Conservation (phyloP, 805 yeast genomes). For the Cyberlindnera sargentensis region DNA sequence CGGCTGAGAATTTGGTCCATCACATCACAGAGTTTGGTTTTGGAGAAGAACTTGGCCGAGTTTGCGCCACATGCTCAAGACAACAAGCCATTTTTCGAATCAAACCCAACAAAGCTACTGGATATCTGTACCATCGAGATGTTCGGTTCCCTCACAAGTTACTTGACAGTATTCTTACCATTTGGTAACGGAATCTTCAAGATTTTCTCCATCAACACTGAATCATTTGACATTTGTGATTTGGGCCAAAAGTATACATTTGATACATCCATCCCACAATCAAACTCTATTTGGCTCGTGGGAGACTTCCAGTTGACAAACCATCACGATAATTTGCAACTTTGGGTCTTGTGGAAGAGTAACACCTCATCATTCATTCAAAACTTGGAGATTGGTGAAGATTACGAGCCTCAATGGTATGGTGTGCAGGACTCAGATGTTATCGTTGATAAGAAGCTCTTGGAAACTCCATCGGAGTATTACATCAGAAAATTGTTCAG, state of each 20-base stretch:
- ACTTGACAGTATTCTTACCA: constrained; percentile 35
- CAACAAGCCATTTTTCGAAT: constrained; percentile 23
- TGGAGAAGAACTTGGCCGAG: constrained; percentile 18
- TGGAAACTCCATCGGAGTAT: constrained; percentile 30
- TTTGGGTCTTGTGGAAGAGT: constrained; percentile 55
- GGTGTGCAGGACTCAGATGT: constrained; percentile 7
- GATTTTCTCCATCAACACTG: constrained; percentile 26
- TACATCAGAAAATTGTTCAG: constrained; percentile 42
- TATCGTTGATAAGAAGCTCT: constrained; percentile 14
- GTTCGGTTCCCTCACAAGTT: constrained; percentile 6
- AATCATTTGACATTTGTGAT: constrained; percentile 20
- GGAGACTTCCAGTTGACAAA: constrained; percentile 35
- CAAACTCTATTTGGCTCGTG: constrained; percentile 38
- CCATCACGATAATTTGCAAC: constrained; percentile 18
- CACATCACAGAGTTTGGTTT: constrained; percentile 24
- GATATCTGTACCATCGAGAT: constrained; percentile 10
- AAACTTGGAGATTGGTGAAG: constrained; percentile 25
- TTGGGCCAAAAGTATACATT: constrained; percentile 24
- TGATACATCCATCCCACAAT: constrained; percentile 26
- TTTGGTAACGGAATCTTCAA: constrained; percentile 37
- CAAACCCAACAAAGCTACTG: constrained; percentile 26
- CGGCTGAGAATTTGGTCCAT: constrained; percentile 56
- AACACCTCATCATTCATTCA: constrained; percentile 46
- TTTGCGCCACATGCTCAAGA: constrained; percentile 8
- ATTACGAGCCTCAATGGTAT: constrained; percentile 19